Percentiles rank a stretch among this genome's conserved stretches.
These are phyloP conservation scores for Podospora fimiseda DNA, from an alignment of 495 filamentous ascomycete genomes.

Conservation along the genomic window DNA sequence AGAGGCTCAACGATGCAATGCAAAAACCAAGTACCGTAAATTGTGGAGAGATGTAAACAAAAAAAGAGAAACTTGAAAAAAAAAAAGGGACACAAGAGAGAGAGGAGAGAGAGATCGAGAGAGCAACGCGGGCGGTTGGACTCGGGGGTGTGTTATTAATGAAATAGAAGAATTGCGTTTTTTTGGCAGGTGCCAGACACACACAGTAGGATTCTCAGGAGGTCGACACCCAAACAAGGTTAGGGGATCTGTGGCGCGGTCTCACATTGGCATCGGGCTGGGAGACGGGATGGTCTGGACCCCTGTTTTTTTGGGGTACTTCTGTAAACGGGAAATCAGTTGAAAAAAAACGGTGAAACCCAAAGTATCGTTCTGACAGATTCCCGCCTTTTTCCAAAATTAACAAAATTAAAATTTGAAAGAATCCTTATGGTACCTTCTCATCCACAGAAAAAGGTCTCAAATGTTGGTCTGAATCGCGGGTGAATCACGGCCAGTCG, in stretches of 20 bases:
- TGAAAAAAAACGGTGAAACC: not conserved
- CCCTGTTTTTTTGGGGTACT: not conserved
- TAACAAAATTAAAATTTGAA: no score
- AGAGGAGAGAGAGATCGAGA: not conserved
- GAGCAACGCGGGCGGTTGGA: constrained; percentile 1
- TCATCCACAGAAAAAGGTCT: not conserved
- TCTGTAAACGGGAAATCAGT: not conserved
- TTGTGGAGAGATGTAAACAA: not conserved
- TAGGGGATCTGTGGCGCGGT: constrained; percentile 26
- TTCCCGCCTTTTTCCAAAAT: not conserved
- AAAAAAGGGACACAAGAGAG: not conserved
- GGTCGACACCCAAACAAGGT: constrained; percentile 20
- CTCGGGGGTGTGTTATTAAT: constrained; percentile 12
- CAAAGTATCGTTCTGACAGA: not conserved
- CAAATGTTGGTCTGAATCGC: constrained; percentile 8
- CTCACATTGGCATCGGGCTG: constrained; percentile 7
- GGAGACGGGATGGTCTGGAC: not conserved
- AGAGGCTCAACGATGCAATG: not conserved
- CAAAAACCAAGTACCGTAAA: not conserved
- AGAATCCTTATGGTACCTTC: no score
- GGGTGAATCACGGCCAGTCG: constrained; percentile 7
- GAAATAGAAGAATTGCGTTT: constrained; percentile 7
- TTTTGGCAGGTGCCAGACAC: not conserved
- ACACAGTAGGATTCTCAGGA: constrained; percentile 25
- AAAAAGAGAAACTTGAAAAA: not conserved